phyloP scores from a whole-genome alignment of 2,329 filamentous ascomycete species.

The Penicillium expansum region DNA sequence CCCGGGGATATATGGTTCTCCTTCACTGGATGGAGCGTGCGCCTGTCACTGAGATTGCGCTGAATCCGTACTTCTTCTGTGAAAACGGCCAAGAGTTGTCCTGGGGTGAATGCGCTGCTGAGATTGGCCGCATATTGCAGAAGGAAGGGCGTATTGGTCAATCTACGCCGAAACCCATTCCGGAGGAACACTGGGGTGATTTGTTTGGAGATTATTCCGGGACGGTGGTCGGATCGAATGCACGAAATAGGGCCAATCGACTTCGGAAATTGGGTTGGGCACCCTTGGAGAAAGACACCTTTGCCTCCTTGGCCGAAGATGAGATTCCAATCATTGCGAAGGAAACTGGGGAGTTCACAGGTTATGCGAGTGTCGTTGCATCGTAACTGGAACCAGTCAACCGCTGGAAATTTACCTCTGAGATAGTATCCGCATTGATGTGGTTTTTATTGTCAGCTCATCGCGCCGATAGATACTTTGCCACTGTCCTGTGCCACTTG shows the following conservation, averaged over 20 bases:
- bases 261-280: conserved; percentile 9
- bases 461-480: background rate
- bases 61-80: conserved; percentile 53
- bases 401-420: background rate
- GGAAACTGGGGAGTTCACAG: conserved; percentile 5
- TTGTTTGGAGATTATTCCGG: background rate
- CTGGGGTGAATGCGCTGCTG: conserved; percentile 4
- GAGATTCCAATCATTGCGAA: conserved; percentile 6
- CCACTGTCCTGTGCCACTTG: background rate
- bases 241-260: background rate
- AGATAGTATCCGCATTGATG: background rate
- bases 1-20: conserved; percentile 45
- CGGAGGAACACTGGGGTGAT: background rate
- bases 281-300: conserved; percentile 4
- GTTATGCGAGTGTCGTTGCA: conserved; percentile 1
- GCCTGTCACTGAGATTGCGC: conserved; percentile 29
- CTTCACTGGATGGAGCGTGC: conserved; percentile 47
- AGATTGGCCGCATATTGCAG: background rate
- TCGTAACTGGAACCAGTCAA: background rate
- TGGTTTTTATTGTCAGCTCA: background rate
- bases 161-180: background rate
- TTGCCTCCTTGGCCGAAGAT: conserved; percentile 4
- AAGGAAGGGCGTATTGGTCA: background rate
- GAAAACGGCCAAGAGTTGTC: conserved; percentile 28
- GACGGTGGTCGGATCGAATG: conserved; percentile 6